A percentile compares a stretch with the other conserved stretches of the same genome.
Conservation (phyloP, 306 rosid genomes). For the Erythrophleum fordii region DNA sequence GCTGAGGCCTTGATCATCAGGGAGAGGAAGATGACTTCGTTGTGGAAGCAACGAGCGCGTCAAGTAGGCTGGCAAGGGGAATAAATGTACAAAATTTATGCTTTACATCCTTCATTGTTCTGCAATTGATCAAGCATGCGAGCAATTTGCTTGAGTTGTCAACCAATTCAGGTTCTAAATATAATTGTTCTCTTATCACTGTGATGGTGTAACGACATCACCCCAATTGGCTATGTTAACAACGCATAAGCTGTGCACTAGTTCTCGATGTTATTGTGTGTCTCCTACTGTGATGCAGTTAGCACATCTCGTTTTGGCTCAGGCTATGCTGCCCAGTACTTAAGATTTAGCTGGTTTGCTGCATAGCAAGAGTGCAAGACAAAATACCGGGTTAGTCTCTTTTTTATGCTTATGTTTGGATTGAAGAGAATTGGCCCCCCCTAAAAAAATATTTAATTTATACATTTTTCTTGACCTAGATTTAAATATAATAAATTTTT, state of each 20-base stretch:
- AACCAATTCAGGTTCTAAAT: conserved; percentile 30
- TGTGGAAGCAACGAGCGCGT: conserved; percentile 88
- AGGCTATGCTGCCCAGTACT: background rate
- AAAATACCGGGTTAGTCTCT: too few relatives aligned
- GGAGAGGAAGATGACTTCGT: conserved; percentile 73
- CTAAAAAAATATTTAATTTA: too few relatives aligned
- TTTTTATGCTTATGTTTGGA: too few relatives aligned
- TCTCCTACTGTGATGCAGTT: background rate
- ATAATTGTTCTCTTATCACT: conserved; percentile 33
- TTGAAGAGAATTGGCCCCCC: too few relatives aligned
- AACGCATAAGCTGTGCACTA: conserved; percentile 36
- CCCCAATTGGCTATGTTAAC: conserved; percentile 39
- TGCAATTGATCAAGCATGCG: conserved; percentile 45
- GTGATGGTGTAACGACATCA: conserved; percentile 34
- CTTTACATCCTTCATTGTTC: conserved; percentile 42
- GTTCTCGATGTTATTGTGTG: background rate
- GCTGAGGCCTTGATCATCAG: conserved; percentile 72
- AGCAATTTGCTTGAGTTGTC: conserved; percentile 63
- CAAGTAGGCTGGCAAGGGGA: conserved; percentile 90
- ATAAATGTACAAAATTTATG: conserved; percentile 35
- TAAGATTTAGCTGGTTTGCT: background rate
- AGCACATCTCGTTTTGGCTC: background rate
- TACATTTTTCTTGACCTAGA: too few relatives aligned
- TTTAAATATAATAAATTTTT: too few relatives aligned
- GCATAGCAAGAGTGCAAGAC: too few relatives aligned